Percentiles rank a stretch among this genome's conserved stretches.
Evolutionary conservation across 805 yeast genomes (phyloP).

Genomic region (Sugiyamaella americana): DNA sequence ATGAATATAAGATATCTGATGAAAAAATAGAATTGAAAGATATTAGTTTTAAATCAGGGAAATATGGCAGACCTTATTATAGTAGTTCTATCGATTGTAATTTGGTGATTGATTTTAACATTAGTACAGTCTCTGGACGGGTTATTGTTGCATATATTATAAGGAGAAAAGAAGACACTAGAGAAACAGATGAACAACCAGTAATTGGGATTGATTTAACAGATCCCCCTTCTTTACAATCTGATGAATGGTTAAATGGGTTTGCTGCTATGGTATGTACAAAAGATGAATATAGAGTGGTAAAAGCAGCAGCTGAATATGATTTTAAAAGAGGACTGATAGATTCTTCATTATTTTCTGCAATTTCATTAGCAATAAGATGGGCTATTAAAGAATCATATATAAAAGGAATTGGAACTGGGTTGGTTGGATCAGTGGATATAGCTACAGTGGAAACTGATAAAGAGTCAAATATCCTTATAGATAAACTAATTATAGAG

Average conservation of each 20-base stretch:
- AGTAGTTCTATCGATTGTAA: conserved; percentile 18
- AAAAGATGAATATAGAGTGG: neutral
- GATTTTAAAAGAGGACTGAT: too few relatives aligned
- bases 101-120: conserved; percentile 42
- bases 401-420: conserved; percentile 60
- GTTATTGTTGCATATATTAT: neutral
- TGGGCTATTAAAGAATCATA: conserved; percentile 83
- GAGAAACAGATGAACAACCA: neutral
- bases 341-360: neutral
- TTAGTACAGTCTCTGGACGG: conserved; percentile 23
- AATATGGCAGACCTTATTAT: neutral
- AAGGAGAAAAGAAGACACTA: neutral
- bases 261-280: neutral
- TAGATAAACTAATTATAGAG: neutral
- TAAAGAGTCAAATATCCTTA: neutral
- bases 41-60: neutral
- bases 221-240: neutral
- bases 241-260: neutral
- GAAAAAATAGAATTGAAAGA: too few relatives aligned
- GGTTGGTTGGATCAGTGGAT: conserved; percentile 26
- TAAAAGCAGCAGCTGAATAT: neutral
- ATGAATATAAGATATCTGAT: conserved; percentile 1
- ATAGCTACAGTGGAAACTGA: neutral
- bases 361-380: conserved; percentile 20
- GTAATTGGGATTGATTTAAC: conserved; percentile 8